A percentile compares a stretch with the other conserved stretches of the same genome.
phyloP scores from a whole-genome alignment of 192 early-diverging fungal genomes.

The Podila verticillata region DNA sequence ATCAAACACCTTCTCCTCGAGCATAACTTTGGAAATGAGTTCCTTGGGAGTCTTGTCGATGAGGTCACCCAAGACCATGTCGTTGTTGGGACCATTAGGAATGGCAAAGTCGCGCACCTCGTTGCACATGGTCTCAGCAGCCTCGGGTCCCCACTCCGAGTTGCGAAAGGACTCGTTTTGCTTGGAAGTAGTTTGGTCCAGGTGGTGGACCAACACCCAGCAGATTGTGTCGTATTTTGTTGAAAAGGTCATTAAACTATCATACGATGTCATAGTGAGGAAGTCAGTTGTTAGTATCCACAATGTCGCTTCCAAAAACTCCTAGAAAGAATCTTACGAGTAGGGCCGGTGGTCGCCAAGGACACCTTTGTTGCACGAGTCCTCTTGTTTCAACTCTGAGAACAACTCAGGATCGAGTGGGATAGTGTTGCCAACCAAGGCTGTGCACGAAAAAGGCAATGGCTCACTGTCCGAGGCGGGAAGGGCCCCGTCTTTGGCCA shows the following conservation, averaged over 20 bases:
- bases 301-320: background rate
- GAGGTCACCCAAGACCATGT: conserved; percentile 13
- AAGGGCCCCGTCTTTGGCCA: conserved; percentile 12
- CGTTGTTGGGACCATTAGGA: background rate
- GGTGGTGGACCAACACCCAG: conserved; percentile 33
- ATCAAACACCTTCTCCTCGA: conserved; percentile 35
- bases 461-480: conserved; percentile 9
- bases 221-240: conserved; percentile 23
- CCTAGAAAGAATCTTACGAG: conserved; percentile 5
- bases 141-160: conserved; percentile 34
- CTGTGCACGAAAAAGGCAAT: conserved; percentile 21
- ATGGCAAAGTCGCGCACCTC: conserved; percentile 29
- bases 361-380: conserved; percentile 14
- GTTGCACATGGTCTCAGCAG: conserved; percentile 30
- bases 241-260: conserved; percentile 21
- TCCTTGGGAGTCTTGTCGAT: conserved; percentile 30
- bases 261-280: background rate
- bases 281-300: background rate
- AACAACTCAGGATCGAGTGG: conserved; percentile 13
- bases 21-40: conserved; percentile 39
- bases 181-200: conserved; percentile 8
- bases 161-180: conserved; percentile 16
- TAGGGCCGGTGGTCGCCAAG: conserved; percentile 26
- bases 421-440: conserved; percentile 27
- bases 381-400: conserved; percentile 15